Conservation (phyloP, 2,329 filamentous ascomycete genomes). For the Magnaporthales sp. region DNA sequence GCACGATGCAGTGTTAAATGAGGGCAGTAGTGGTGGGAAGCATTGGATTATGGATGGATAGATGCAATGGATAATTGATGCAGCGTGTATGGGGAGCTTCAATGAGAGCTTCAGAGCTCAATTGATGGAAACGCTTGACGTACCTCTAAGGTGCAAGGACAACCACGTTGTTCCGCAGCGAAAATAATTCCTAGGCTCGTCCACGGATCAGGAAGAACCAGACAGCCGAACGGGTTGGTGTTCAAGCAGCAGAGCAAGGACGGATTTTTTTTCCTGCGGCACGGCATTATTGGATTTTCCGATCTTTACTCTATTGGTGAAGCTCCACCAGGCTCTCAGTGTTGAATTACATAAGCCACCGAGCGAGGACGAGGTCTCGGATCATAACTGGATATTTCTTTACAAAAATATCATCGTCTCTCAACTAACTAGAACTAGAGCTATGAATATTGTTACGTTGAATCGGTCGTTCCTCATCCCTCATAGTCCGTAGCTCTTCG, state of each 20-base stretch:
- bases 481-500: slow-evolving; percentile 29
- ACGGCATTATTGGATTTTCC: not conserved
- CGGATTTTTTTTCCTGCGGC: not conserved
- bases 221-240: slow-evolving; percentile 15
- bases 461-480: not conserved
- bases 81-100: not conserved
- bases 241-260: not conserved
- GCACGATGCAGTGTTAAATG: not conserved
- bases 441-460: not conserved
- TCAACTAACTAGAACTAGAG: not conserved
- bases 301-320: not conserved
- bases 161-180: slow-evolving; percentile 15
- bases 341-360: not conserved
- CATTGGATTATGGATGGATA: not conserved
- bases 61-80: not conserved
- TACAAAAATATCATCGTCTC: not conserved
- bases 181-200: slow-evolving; percentile 19
- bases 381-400: not conserved
- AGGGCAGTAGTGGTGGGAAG: not conserved
- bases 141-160: slow-evolving; percentile 11
- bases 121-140: slow-evolving; percentile 10
- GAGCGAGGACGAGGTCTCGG: too few relatives aligned
- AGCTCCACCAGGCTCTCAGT: not conserved
- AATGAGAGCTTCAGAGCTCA: not conserved
- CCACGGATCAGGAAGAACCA: slow-evolving; percentile 39